Evolutionary conservation across 1,284 basidiomycete genomes (phyloP).

Genomic region (Trametes versicolor): DNA sequence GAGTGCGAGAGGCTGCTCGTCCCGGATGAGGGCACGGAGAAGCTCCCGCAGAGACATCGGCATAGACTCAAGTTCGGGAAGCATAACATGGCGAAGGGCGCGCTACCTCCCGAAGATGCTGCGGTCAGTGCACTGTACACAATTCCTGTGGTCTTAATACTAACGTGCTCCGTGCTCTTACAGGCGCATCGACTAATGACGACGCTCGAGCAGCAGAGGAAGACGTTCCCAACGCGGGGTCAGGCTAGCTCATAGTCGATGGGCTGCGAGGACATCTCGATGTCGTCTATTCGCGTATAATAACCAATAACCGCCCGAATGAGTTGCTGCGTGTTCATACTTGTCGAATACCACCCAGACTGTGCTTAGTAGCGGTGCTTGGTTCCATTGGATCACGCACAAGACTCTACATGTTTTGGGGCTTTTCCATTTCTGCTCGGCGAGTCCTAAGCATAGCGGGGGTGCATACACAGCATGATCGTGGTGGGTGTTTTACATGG

Average conservation of each 20-base stretch:
- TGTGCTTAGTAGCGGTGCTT: not conserved
- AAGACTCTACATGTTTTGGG: conserved; percentile 41
- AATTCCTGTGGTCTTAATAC: not conserved
- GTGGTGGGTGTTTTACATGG: conserved; percentile 39
- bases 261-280: not conserved
- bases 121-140: conserved; percentile 59
- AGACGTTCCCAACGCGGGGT: conserved; percentile 40
- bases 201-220: conserved; percentile 66
- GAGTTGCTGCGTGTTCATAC: no score
- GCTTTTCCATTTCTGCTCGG: conserved; percentile 44
- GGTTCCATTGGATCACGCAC: not conserved
- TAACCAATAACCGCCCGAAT: not conserved
- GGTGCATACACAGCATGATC: conserved; percentile 42
- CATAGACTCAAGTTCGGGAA: conserved; percentile 67
- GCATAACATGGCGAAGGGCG: conserved; percentile 88
- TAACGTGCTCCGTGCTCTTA: conserved; percentile 2
- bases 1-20: conserved; percentile 75
- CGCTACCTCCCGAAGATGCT: conserved; percentile 79
- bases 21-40: conserved; percentile 55
- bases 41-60: conserved; percentile 49
- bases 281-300: not conserved
- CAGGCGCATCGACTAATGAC: conserved; percentile 49
- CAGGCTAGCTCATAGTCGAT: not conserved
- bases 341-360: not conserved
- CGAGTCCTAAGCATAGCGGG: conserved; percentile 42